Evolutionary conservation across 2,329 filamentous ascomycete genomes (phyloP).

Genomic region (Epicoccum nigrum): DNA sequence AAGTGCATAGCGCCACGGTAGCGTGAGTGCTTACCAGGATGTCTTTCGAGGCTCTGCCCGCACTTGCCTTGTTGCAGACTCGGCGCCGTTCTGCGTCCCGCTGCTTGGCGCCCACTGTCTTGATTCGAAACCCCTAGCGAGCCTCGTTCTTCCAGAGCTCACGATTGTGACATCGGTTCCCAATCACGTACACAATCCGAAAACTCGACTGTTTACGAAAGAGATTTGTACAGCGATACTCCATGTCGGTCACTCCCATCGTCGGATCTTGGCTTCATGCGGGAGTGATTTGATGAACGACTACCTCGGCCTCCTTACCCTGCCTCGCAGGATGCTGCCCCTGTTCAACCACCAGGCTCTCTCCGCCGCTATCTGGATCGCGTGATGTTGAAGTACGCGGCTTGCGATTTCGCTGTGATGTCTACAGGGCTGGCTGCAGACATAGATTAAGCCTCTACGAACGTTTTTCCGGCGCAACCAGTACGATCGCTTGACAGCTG

Average conservation of each 20-base stretch:
- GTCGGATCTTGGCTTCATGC: slow-evolving; percentile 4
- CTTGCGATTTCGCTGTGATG: slow-evolving; percentile 2
- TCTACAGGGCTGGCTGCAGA: slow-evolving; percentile 6
- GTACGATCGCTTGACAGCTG: slow-evolving; percentile 10
- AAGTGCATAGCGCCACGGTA: background rate
- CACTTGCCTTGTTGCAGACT: slow-evolving; percentile 3
- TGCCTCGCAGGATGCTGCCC: slow-evolving; percentile 1
- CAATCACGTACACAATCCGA: slow-evolving; percentile 6
- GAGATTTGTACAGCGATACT: slow-evolving; percentile 5
- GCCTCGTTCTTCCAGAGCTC: slow-evolving; percentile 1
- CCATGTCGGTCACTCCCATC: slow-evolving; percentile 2
- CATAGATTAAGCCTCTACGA: slow-evolving; percentile 1
- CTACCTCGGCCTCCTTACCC: too few relatives aligned
- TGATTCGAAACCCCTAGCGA: slow-evolving; percentile 12
- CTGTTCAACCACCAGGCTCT: slow-evolving; percentile 2
- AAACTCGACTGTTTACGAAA: background rate
- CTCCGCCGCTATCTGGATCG: slow-evolving; percentile 6
- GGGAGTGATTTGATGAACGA: background rate
- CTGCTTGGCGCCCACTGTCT: slow-evolving; percentile 4
- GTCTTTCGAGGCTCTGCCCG: background rate
- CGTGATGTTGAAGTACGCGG: background rate
- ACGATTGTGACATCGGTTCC: slow-evolving; percentile 3
- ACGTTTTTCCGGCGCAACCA: slow-evolving; percentile 3
- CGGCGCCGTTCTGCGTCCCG: slow-evolving; percentile 8
- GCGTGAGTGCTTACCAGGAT: background rate